A percentile compares a stretch with the other conserved stretches of the same genome.
These are phyloP conservation scores for Blakeslea trispora DNA, from an alignment of 371 early-diverging fungal species.

Conservation along the genomic window DNA sequence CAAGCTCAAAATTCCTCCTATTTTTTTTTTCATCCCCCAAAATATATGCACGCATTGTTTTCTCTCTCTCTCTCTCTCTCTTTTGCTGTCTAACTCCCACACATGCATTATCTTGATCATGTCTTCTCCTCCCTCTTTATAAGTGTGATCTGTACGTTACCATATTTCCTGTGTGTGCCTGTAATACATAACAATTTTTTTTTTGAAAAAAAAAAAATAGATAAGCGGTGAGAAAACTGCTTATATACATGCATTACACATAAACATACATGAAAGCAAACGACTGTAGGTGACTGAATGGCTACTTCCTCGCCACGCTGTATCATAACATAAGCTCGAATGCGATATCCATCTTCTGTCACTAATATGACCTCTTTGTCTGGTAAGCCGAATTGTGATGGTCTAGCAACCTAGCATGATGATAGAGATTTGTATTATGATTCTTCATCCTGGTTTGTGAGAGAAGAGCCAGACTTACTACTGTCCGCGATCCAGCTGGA, in stretches of 20 bases:
- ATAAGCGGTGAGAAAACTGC: slow-evolving; percentile 1
- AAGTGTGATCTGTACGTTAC: too few species aligned
- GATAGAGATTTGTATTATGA: background rate
- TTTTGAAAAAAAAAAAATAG: too few species aligned
- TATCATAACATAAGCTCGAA: slow-evolving; percentile 80
- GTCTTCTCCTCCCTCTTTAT: background rate
- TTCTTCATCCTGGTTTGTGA: too few species aligned
- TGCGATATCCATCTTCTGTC: slow-evolving; percentile 76
- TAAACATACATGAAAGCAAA: slow-evolving; percentile 79
- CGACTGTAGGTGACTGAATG: slow-evolving; percentile 68
- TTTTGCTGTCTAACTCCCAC: too few species aligned
- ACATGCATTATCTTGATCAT: too few species aligned
- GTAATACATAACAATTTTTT: slow-evolving; percentile 7
- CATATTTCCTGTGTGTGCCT: slow-evolving; percentile 97
- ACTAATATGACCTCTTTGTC: slow-evolving; percentile 78
- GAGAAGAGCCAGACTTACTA: slow-evolving; percentile 39
- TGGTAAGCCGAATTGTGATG: slow-evolving; percentile 69
- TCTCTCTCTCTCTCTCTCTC: too few species aligned
- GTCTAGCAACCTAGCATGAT: slow-evolving; percentile 62
- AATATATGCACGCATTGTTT: too few species aligned
- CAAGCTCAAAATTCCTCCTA: too few species aligned
- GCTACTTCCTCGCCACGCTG: slow-evolving; percentile 54
- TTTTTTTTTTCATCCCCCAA: too few species aligned
- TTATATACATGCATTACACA: background rate
- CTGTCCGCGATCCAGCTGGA: slow-evolving; percentile 44